Conservation (phyloP, 2,329 filamentous ascomycete genomes). For the Penicillium sp. region DNA sequence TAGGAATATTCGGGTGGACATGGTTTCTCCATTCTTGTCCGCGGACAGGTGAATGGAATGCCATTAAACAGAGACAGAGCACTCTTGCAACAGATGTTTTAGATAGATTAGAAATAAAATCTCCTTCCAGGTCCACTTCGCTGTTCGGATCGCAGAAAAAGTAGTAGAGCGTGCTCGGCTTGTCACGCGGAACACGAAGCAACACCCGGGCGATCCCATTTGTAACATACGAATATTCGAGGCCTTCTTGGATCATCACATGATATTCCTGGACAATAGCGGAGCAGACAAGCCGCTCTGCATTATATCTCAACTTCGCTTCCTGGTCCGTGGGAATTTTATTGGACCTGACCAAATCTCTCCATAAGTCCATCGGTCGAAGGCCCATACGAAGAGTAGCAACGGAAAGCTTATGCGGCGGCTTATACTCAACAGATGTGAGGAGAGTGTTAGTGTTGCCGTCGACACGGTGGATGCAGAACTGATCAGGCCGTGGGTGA, state of each 20-base stretch:
- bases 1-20: constrained; percentile 12
- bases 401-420: constrained; percentile 20
- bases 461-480: constrained; percentile 22
- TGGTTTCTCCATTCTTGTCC: constrained; percentile 25
- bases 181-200: constrained; percentile 22
- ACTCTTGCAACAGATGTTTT: constrained; percentile 19
- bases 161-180: constrained; percentile 30
- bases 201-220: constrained; percentile 24
- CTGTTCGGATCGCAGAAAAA: constrained; percentile 26
- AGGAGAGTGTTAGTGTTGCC: constrained; percentile 12
- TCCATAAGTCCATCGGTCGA: constrained; percentile 21
- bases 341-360: constrained; percentile 18
- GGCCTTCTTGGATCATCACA: constrained; percentile 30
- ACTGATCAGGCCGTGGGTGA: constrained; percentile 20
- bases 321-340: constrained; percentile 13
- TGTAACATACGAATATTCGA: constrained; percentile 30
- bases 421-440: constrained; percentile 23
- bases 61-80: constrained; percentile 27
- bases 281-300: constrained; percentile 20
- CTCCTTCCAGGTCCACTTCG: constrained; percentile 2
- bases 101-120: background rate
- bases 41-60: constrained; percentile 16
- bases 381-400: constrained; percentile 17
- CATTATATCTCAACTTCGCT: constrained; percentile 26
- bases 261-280: constrained; percentile 30